Evolutionary conservation across 2,329 filamentous ascomycete species (phyloP), one percentile per base, ranked within the genome.

Genomic region (Gnomoniopsis smithogilvyi): DNA sequence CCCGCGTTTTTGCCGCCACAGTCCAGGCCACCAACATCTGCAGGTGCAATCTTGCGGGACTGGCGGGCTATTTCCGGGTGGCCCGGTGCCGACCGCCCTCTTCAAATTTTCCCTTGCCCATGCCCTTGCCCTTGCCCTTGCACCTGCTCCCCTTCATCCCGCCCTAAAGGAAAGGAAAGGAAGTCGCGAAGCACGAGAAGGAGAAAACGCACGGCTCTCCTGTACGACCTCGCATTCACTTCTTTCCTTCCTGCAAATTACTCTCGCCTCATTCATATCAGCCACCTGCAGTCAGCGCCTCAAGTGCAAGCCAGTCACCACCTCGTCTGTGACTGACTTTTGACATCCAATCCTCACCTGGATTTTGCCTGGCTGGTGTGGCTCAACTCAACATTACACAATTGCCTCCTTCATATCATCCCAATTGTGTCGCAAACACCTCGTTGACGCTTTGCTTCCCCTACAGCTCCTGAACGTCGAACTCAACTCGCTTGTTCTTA

Each of bases 181-280:
- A n/a, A n/a, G 12, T 41, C 38, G 38, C 12, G 38, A n/a, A 30
- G 26, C 26, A 30, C 26, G 26, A 30, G 26, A 30, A 30, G 26
- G 26, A 30, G n/a, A 17, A 3, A 45, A 19, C 41, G 41, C 41
- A 45, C 41, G 41, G 41, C 41, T 45, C 41, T 4, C 4, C n/a
- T 45, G 41, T 45, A 10, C 41, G 38, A 45, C 10, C 41, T 19
- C n/a, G 41, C 41, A 45, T 45, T 2, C 41, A 10, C n/a, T 45
- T 11, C 41, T 19, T 54, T 58, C 55, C 52, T 51, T 52, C 22
- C 30, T 48, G 30, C 26, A 47, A 33, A 14, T 56, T 59, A 38
- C 56, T 54, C 56, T 41, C 38, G 38, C 38, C 38, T 61, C 49
- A 47, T 51, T 59, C 55, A 34, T 58, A 54, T 49, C 56, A 55